Evolutionary conservation across 2,329 filamentous ascomycete species (phyloP), one percentile per base, ranked within the genome.

Genomic region (Coniochaeta ligniaria): DNA sequence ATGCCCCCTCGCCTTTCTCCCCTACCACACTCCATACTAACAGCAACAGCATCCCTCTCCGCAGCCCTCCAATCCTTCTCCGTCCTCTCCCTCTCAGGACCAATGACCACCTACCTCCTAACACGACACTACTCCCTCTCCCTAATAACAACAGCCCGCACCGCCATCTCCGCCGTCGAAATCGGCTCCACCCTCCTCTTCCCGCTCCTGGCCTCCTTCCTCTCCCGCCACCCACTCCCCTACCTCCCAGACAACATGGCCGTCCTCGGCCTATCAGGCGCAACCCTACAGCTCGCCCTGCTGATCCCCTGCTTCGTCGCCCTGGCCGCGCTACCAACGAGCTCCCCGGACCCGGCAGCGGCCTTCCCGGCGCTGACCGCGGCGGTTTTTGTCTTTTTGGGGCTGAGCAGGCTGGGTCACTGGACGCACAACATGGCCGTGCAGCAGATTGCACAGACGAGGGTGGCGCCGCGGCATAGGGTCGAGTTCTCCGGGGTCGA

Each of bases 371-470:
- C n/a, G 6, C 41, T 24, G 22, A 62, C 60, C 52, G 54, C 45
- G 14, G 24, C 57, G 20, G 22, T 62, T 14, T 62, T 62, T 26
- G 59, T 50, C 31, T 60, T 56, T 22, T 31, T 62, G 35, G 61
- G 58, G 1, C 28, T 62, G 35, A 62, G 61, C 55, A n/a, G 61
- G 20, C 47, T 62, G 3, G 61, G 61, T 11, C 61, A 59, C 33
- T 62, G 61, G 61, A 59, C 56, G 55, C 61, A 62, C 31, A 62
- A 62, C 55, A 58, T 62, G 58, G 61, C 61, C 11, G 61, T 60
- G 38, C 61, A 62, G 59, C 61, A 62, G 61, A 60, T 60, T 20
- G 61, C 50, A 28, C 61, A 62, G 59, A 60, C 59, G 33, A 31
- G 55, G 9, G 61, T 62, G 7, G 12, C 54, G 6, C 54, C 50